Percentiles rank a stretch among this genome's conserved stretches.
phyloP scores from a whole-genome alignment of 441 rosid species.

The Populus trichocarpa region DNA sequence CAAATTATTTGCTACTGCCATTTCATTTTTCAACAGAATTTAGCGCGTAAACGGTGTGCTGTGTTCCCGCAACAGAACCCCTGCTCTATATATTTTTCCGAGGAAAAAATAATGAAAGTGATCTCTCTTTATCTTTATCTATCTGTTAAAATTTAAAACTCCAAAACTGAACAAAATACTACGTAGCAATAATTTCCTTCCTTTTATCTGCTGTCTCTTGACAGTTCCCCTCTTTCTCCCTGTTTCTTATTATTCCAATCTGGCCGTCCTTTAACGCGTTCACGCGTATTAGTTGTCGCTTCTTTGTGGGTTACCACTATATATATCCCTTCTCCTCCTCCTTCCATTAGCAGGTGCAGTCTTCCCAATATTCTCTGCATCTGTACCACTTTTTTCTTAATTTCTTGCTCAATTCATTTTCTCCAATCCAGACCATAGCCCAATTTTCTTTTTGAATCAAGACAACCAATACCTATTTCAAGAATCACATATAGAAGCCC shows the following conservation, averaged over 20 bases:
- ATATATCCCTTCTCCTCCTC: slow-evolving; percentile 29
- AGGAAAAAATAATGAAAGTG: background rate
- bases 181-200: background rate
- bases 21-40: background rate
- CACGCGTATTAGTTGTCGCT: slow-evolving; percentile 56
- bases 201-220: background rate
- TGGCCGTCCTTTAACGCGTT: slow-evolving; percentile 45
- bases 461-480: background rate
- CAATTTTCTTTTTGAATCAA: background rate
- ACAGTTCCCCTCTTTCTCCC: background rate
- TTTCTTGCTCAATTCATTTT: background rate
- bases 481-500: background rate
- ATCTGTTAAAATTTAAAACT: background rate
- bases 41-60: background rate
- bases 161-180: background rate
- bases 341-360: slow-evolving; percentile 49
- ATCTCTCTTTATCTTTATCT: background rate
- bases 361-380: slow-evolving; percentile 32
- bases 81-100: background rate
- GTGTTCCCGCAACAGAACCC: too few species aligned
- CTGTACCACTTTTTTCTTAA: slow-evolving; percentile 7
- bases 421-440: background rate
- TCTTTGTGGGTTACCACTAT: slow-evolving; percentile 34
- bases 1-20: too few species aligned
- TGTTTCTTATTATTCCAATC: background rate